phyloP scores from a whole-genome alignment of 1,284 basidiomycete species.

The Moesziomyces sp. region DNA sequence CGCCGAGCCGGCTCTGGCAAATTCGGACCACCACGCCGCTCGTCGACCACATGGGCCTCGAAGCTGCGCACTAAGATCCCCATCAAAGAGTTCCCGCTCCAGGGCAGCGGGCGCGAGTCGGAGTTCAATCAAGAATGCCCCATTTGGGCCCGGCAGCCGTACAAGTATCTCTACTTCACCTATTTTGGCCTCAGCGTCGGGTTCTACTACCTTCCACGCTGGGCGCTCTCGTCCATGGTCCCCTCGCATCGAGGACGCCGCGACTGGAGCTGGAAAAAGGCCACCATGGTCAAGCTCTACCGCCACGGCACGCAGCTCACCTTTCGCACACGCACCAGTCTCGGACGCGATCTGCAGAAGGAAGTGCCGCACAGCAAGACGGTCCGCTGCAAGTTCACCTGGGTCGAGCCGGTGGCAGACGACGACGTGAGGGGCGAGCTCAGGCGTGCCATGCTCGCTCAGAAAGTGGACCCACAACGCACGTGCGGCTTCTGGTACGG shows the following conservation, averaged over 20 bases:
- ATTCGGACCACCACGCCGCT: conserved; percentile 13
- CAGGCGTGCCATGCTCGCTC: conserved; percentile 48
- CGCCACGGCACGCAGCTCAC: conserved; percentile 57
- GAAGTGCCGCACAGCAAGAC: conserved; percentile 58
- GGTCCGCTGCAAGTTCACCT: conserved; percentile 54
- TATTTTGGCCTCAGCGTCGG: conserved; percentile 61
- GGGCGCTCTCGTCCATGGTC: conserved; percentile 43
- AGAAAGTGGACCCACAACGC: conserved; percentile 36
- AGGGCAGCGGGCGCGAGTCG: conserved; percentile 53
- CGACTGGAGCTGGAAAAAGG: conserved; percentile 61
- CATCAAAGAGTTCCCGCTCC: conserved; percentile 59
- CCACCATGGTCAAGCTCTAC: conserved; percentile 56
- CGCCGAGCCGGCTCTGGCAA: conserved; percentile 2
- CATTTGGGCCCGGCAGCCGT: conserved; percentile 58
- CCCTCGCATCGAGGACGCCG: conserved; percentile 44
- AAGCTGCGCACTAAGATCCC: conserved; percentile 47
- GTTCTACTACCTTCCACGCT: conserved; percentile 50
- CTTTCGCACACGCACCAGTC: conserved; percentile 56
- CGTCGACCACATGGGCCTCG: conserved; percentile 39
- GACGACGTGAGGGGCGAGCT: conserved; percentile 55
- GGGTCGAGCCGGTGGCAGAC: conserved; percentile 50
- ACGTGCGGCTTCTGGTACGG: conserved; percentile 63
- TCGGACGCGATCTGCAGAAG: conserved; percentile 50
- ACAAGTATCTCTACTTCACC: conserved; percentile 56
- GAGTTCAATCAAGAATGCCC: conserved; percentile 59